Base-by-base conservation (phyloP, 2,329 filamentous ascomycete species). In the Xenoacremonium recifei region DNA sequence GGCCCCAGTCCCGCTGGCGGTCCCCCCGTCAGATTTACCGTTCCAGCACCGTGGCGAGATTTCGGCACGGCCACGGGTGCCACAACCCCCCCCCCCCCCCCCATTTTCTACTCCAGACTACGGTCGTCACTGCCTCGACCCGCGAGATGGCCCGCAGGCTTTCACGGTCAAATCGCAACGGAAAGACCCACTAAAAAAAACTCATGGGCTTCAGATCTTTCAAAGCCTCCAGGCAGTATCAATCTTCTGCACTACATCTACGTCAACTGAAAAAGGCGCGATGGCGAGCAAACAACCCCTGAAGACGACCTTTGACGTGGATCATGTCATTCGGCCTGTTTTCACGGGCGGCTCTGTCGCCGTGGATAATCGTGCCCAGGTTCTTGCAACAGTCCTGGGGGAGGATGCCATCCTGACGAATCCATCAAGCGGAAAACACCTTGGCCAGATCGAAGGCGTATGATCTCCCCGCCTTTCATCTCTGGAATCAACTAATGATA, bases 391-490 rank as follows among this genome's bases (percentile, higher is more conserved):
- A 18, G 90, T 87, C 25, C 71, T 97, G n/a, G 90, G 88, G 25
- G 93, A 99, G 64, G 89, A 96, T 78, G 91, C 83, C 15, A 71
- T 97, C 40, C 73, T 99, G 54, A 93, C 92, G 18, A 84, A 96
- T 66, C 76, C 95, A 50, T 79, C 84, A 54, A 93, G 85, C 25
- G 91, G 92, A 29, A 82, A 81, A 57, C 87, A 93, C 63, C 75
- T 97, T 45, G 87, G 85, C 21, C 83, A 85, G 55, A 83, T 97
- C 56, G 92, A 97, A 72, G 92, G 92, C 51, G 89, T 93, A 73
- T 49, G 66, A n/a, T n/a, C n/a, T 44, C 11, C 31, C 39, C 27
- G 31, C 18, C 11, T 19, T 9, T 17, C 39, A 25, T 19, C 12
- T 20, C 25, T 40, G 19, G 30, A 5, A 19, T 2, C 23, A 37